A percentile compares a stretch with the other conserved stretches of the same genome.
phyloP scores from a whole-genome alignment of 2,329 filamentous ascomycete species.

The Fusarium pseudonygamai region DNA sequence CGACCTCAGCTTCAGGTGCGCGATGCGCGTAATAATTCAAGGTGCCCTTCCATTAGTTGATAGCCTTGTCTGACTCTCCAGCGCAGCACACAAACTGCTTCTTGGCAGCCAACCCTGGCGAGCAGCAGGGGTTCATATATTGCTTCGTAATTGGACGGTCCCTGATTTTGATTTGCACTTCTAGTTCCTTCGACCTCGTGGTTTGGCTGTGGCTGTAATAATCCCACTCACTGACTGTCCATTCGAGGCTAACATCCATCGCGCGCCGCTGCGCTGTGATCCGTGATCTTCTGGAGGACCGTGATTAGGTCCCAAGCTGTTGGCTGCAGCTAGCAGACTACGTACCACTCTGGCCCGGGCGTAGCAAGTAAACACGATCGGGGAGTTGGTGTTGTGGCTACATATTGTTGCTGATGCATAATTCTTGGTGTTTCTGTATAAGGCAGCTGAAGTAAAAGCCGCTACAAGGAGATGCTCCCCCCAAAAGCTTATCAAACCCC shows the following conservation, averaged over 20 bases:
- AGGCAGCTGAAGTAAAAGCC: not conserved
- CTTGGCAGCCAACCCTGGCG: conserved; percentile 7
- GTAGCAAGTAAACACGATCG: conserved; percentile 19
- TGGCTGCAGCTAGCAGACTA: conserved; percentile 13
- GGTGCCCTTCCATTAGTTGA: not conserved
- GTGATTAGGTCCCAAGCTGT: conserved; percentile 32
- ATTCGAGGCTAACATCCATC: conserved; percentile 10
- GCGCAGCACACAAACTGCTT: not conserved
- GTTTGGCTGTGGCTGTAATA: not conserved
- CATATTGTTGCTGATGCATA: not conserved
- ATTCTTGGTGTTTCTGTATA: not conserved
- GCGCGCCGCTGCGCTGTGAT: conserved; percentile 1
- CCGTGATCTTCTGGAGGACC: conserved; percentile 30
- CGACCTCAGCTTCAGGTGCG: conserved; percentile 44
- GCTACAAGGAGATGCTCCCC: not conserved
- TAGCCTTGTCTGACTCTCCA: conserved; percentile 9
- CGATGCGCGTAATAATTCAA: conserved; percentile 20
- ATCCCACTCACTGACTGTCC: not conserved
- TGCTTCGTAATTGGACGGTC: conserved; percentile 22
- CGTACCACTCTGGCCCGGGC: conserved; percentile 13
- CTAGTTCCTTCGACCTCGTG: conserved; percentile 7
- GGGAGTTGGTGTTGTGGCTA: not conserved
- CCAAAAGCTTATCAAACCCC: conserved; percentile 12
- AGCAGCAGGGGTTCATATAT: conserved; percentile 24
- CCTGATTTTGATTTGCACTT: conserved; percentile 16